Evolutionary conservation across 1,284 basidiomycete species (phyloP).

Genomic region (Stereum hirsutum): DNA sequence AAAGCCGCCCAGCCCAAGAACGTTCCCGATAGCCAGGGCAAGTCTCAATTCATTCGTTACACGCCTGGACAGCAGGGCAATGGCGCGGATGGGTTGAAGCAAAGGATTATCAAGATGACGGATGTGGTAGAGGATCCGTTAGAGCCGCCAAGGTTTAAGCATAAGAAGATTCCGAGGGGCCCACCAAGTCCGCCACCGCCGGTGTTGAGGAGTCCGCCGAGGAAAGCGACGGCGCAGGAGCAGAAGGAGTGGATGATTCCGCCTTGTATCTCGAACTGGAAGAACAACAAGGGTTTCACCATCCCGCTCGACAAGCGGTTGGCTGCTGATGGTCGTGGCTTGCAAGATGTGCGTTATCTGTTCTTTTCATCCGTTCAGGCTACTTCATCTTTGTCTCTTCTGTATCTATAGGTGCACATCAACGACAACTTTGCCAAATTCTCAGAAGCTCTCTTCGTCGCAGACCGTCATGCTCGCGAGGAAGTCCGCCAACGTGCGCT

Average conservation of each 20-base stretch:
- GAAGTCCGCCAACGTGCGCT: slow-evolving; percentile 93
- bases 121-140: slow-evolving; percentile 96
- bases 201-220: slow-evolving; percentile 91
- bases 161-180: slow-evolving; percentile 96
- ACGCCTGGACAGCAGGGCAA: slow-evolving; percentile 85
- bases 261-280: slow-evolving; percentile 99
- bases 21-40: slow-evolving; percentile 70
- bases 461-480: slow-evolving; percentile 97
- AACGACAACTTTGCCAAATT: slow-evolving; percentile 99
- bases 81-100: slow-evolving; percentile 66
- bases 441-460: slow-evolving; percentile 91
- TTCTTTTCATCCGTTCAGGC: background rate
- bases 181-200: slow-evolving; percentile 96
- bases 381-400: slow-evolving; percentile 4
- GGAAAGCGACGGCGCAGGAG: slow-evolving; percentile 93
- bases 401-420: slow-evolving; percentile 70
- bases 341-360: slow-evolving; percentile 81
- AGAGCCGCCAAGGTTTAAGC: slow-evolving; percentile 95
- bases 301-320: slow-evolving; percentile 98
- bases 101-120: slow-evolving; percentile 98
- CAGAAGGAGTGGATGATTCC: slow-evolving; percentile 99
- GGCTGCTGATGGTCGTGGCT: slow-evolving; percentile 92
- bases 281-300: slow-evolving; percentile 99
- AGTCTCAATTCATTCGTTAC: slow-evolving; percentile 88
- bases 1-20: slow-evolving; percentile 94